Base-by-base conservation (phyloP, 1,139 yeast species). In the Candida sanyaensis region DNA sequence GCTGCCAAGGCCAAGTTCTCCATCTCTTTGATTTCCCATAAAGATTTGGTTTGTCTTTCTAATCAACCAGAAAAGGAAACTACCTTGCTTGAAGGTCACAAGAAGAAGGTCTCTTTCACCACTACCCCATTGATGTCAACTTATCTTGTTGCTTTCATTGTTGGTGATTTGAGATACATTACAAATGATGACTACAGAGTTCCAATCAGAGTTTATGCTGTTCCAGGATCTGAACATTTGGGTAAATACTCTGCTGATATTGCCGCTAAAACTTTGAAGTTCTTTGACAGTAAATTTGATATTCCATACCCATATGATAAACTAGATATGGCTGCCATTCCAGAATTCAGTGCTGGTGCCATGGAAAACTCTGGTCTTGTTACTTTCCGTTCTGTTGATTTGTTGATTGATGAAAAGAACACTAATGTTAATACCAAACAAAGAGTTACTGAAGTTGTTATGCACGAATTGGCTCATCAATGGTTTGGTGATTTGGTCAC, bases 1-100 rank as follows among this genome's bases (percentile, higher is more conserved):
- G 81, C 84, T 46, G 77, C 84, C 51, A 90, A 90, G 72, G 93
- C 96, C 11, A 79, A 85, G 42, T 90, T 88, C 62, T 83, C 83
- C 50, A 76, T 90, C 49, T 69, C 83, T 28, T 73, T 90, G 55
- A 75, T 84, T 46, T 81, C 89, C 38, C 79, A 81, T 46, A 71
- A 75, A 50, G 67, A 77, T 32, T 75, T 83, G 65, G 85, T 86
- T 42, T 88, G 86, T 46, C 76, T 90, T 58, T 84, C 93, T 43
- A 90, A 90, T 66, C 88, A 88, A 96, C 91, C 89, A 57, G 81
- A 78, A 26, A 75, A 73, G 48, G 70, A 74, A 32, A 83, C 82
- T 50, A 69, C 72, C 48, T 57, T 60, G 32, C 62, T 75, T 21
- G 71, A 77, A 21, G 75, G 64, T 38, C 74, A 73, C 52, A 81